Percentiles rank a stretch among this genome's conserved stretches.
Evolutionary conservation across 805 yeast genomes (phyloP).

Genomic region (Barnettozyma botsteinii): DNA sequence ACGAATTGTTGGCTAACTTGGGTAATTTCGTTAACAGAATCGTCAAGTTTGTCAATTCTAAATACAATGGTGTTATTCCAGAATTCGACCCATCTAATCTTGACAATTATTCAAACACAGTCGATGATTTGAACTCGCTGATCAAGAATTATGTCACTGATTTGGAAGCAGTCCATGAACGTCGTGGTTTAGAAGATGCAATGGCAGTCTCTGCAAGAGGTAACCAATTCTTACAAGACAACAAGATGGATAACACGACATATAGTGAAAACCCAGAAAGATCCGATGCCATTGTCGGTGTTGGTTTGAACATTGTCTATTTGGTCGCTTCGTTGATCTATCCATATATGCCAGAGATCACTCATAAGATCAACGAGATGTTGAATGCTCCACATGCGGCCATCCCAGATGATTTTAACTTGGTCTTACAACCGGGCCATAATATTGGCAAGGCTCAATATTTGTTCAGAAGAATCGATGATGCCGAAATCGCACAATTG

Average conservation of each 20-base stretch:
- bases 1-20: slow-evolving; percentile 88
- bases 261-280: slow-evolving; percentile 69
- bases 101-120: slow-evolving; percentile 40
- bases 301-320: slow-evolving; percentile 84
- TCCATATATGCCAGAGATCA: slow-evolving; percentile 89
- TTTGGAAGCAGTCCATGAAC: slow-evolving; percentile 74
- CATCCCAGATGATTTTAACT: slow-evolving; percentile 70
- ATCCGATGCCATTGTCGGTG: slow-evolving; percentile 88
- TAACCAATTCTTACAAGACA: slow-evolving; percentile 92
- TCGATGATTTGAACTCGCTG: slow-evolving; percentile 56
- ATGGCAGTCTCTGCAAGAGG: slow-evolving; percentile 92
- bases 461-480: slow-evolving; percentile 88
- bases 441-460: slow-evolving; percentile 87
- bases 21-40: slow-evolving; percentile 96
- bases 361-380: slow-evolving; percentile 64
- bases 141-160: slow-evolving; percentile 57
- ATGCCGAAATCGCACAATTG: slow-evolving; percentile 82
- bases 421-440: slow-evolving; percentile 73
- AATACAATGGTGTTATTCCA: slow-evolving; percentile 89
- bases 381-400: slow-evolving; percentile 75
- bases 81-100: slow-evolving; percentile 44
- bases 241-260: slow-evolving; percentile 85
- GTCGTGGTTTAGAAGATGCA: slow-evolving; percentile 87
- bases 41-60: slow-evolving; percentile 82
- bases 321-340: slow-evolving; percentile 73